Conservation (phyloP, 2,329 filamentous ascomycete species). For the Colletotrichum gloeosporioides region DNA sequence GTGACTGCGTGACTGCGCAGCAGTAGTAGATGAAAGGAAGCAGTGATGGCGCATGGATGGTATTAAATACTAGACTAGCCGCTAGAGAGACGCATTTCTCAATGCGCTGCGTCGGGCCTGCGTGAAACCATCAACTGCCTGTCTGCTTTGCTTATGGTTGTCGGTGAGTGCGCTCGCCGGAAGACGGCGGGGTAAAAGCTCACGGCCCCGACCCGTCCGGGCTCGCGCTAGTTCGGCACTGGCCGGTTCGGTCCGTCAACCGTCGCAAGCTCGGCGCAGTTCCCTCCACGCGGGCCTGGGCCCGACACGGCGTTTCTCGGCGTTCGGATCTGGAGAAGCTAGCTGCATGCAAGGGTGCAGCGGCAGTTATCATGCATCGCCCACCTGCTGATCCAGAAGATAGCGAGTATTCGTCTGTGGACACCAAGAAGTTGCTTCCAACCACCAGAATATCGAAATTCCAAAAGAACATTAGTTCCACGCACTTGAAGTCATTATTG, state of each 20-base stretch:
- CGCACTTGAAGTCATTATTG: neutral
- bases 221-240: neutral
- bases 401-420: neutral
- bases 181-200: neutral
- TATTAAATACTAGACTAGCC: neutral
- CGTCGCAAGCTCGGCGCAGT: neutral
- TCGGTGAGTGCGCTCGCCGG: neutral
- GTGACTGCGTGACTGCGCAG: neutral
- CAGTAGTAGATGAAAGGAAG: neutral
- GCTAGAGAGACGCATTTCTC: neutral
- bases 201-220: neutral
- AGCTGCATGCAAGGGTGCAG: neutral
- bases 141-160: neutral
- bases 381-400: neutral
- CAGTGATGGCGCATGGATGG: neutral
- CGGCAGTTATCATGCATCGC: neutral
- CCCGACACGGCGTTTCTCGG: neutral
- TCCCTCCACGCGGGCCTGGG: neutral
- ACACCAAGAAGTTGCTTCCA: neutral
- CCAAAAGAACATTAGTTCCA: rapidly evolving
- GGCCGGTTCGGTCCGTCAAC: neutral
- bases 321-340: neutral
- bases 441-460: rapidly evolving
- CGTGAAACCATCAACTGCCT: neutral
- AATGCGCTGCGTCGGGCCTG: neutral